Evolutionary conservation across 495 filamentous ascomycete species (phyloP), one percentile per base, ranked within the genome.

Genomic region (Aspergillus taichungensis): DNA sequence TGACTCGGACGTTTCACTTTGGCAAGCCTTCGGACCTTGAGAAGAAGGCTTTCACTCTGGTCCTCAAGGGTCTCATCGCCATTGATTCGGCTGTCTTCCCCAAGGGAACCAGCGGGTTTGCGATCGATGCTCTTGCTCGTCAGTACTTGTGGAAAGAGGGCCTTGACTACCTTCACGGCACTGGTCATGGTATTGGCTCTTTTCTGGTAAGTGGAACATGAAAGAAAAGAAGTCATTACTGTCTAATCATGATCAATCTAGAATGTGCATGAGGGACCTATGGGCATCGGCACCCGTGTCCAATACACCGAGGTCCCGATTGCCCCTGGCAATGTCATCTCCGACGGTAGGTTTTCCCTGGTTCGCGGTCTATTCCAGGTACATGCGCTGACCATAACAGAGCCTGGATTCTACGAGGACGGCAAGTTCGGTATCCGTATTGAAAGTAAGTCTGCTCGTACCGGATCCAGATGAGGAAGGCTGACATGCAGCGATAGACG

Each of bases 401-500:
- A 99, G 61, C 94, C 92, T 10, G 94, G 94, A 29, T 99, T 89
- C 68, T 99, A 99, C 66, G 94, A 97, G 66, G 94, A 99, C 55
- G 94, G 89, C 37, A 82, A 82, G 8, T 99, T 94, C 57, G 94
- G 94, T n/a, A 94, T 99, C 56, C 85, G 94, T 29, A 97, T 96
- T 55, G 94, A 99, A 68, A 97, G 87, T 75, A 72, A 57, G 74
- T 53, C 24, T 43, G 30, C 5, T 7, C 4, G n/a, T 18, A n/a
- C 12, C 27, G 11, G 13, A 33, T 1, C 1, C 18, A 13, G 10
- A 18, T 50, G n/a, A 31, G 13, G 18, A 37, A 33, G 42, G 42
- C 57, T 66, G 27, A 69, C 38, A 6, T 6, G 27, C 12, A 12
- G 42, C 42, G 34, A 14, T 44, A 79, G 76, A 88, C 54, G 66